Percentiles rank a stretch among this genome's conserved stretches.
These are phyloP conservation scores for Sporothrix euskadiensis DNA, from an alignment of 2,329 filamentous ascomycete genomes.

Conservation along the genomic window DNA sequence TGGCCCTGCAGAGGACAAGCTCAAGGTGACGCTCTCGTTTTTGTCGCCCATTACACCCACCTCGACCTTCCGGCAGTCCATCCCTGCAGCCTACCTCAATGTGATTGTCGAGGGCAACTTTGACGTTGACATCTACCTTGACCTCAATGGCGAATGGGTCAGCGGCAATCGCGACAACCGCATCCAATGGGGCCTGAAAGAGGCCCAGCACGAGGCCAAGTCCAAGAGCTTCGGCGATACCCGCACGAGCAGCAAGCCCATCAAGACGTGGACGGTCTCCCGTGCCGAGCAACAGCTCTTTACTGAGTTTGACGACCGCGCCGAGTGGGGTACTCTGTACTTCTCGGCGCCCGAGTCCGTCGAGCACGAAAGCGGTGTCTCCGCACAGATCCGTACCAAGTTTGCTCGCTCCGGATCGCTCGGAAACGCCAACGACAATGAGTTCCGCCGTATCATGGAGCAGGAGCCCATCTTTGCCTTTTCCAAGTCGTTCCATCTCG, in stretches of 20 bases:
- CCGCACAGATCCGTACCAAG: conserved; percentile 62
- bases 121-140: conserved; percentile 64
- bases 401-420: conserved; percentile 70
- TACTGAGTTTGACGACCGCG: conserved; percentile 70
- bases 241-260: conserved; percentile 12
- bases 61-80: conserved; percentile 74
- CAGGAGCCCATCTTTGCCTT: conserved; percentile 82
- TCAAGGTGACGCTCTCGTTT: conserved; percentile 53
- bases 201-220: conserved; percentile 41
- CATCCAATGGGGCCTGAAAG: conserved; percentile 68
- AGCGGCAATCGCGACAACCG: conserved; percentile 69
- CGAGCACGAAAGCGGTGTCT: conserved; percentile 70
- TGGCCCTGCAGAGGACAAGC: conserved; percentile 29
- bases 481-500: conserved; percentile 60
- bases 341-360: conserved; percentile 71
- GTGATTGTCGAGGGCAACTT: conserved; percentile 68
- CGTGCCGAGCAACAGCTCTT: conserved; percentile 66
- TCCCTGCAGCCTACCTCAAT: conserved; percentile 79
- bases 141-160: conserved; percentile 77
- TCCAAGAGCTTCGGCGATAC: conserved; percentile 26
- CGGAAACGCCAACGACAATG: conserved; percentile 52
- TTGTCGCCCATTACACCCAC: conserved; percentile 79
- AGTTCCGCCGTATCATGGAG: conserved; percentile 70
- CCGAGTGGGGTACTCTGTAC: conserved; percentile 81
- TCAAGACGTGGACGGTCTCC: conserved; percentile 69